phyloP scores from a whole-genome alignment of 495 filamentous ascomycete species.

The Cercophora sp. region DNA sequence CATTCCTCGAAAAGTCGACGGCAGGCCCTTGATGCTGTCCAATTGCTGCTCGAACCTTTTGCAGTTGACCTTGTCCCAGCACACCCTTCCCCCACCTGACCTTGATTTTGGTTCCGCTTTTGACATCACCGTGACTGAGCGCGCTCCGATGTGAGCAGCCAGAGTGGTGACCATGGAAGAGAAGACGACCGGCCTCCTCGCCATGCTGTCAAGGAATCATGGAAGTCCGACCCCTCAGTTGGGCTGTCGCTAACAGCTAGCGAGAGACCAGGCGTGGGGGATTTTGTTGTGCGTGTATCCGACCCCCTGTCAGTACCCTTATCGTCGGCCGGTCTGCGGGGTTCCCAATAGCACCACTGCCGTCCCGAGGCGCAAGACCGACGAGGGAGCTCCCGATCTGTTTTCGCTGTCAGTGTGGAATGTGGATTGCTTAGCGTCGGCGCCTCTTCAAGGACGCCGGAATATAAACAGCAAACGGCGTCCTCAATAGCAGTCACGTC shows the following conservation, averaged over 20 bases:
- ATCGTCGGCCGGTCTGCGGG: constrained; percentile 10
- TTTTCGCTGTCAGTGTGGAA: not conserved
- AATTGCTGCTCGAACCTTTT: not conserved
- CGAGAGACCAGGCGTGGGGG: not conserved
- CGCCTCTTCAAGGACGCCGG: too few species aligned
- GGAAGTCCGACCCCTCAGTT: too few species aligned
- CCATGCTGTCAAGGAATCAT: too few species aligned
- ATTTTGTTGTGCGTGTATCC: constrained; percentile 12
- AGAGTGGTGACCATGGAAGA: too few species aligned
- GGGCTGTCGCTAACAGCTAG: not conserved
- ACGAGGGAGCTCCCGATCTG: not conserved
- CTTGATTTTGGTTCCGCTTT: not conserved
- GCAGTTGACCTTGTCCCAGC: constrained; percentile 11
- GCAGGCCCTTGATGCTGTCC: constrained; percentile 6
- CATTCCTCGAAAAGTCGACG: not conserved
- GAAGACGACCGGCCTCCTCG: too few species aligned
- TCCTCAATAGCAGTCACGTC: too few species aligned
- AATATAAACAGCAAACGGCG: too few species aligned
- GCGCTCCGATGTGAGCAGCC: not conserved
- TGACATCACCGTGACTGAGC: constrained; percentile 1
- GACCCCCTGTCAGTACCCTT: constrained; percentile 2
- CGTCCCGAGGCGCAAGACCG: not conserved
- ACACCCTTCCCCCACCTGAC: constrained; percentile 4
- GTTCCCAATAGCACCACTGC: constrained; percentile 1
- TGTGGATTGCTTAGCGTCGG: too few species aligned